These are phyloP conservation scores for Fusarium brevicatenulatum DNA, from an alignment of 2,329 filamentous ascomycete genomes.

Conservation along the genomic window DNA sequence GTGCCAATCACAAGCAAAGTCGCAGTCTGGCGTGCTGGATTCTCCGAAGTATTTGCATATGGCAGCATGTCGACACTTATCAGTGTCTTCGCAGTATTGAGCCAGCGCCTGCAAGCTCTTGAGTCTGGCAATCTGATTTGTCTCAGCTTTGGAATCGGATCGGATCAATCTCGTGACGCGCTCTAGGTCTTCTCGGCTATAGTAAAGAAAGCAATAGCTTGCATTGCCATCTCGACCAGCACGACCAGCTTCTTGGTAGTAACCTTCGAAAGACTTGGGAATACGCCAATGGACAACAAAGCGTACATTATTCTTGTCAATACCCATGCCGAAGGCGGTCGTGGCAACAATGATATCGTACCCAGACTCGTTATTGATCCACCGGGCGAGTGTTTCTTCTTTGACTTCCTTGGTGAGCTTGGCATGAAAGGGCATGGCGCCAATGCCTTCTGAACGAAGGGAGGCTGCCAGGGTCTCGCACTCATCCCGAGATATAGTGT, in stretches of 20 bases:
- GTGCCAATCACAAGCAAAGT: slow-evolving; percentile 82
- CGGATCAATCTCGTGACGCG: slow-evolving; percentile 70
- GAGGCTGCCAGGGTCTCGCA: slow-evolving; percentile 76
- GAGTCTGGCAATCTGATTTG: slow-evolving; percentile 62
- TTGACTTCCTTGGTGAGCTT: slow-evolving; percentile 75
- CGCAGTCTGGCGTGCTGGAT: slow-evolving; percentile 65
- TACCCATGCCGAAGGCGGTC: slow-evolving; percentile 97
- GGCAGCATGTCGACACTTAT: slow-evolving; percentile 76
- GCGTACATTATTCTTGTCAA: slow-evolving; percentile 93
- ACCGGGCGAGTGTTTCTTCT: slow-evolving; percentile 74
- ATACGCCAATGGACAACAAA: slow-evolving; percentile 96
- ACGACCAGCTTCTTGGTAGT: slow-evolving; percentile 94
- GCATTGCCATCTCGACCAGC: slow-evolving; percentile 91
- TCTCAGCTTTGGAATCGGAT: slow-evolving; percentile 55
- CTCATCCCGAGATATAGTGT: slow-evolving; percentile 78
- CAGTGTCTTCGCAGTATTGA: slow-evolving; percentile 82
- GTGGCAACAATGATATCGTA: slow-evolving; percentile 96
- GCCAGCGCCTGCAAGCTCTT: slow-evolving; percentile 76
- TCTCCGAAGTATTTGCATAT: slow-evolving; percentile 86
- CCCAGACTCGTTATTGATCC: slow-evolving; percentile 77
- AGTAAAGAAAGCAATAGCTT: slow-evolving; percentile 88
- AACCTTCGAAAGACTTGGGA: slow-evolving; percentile 93
- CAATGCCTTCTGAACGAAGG: slow-evolving; percentile 74
- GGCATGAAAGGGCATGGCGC: slow-evolving; percentile 78
- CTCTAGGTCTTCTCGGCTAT: slow-evolving; percentile 87